These are phyloP conservation scores for Calonectria pseudoturangicola DNA, from an alignment of 2,329 filamentous ascomycete species.

Conservation along the genomic window DNA sequence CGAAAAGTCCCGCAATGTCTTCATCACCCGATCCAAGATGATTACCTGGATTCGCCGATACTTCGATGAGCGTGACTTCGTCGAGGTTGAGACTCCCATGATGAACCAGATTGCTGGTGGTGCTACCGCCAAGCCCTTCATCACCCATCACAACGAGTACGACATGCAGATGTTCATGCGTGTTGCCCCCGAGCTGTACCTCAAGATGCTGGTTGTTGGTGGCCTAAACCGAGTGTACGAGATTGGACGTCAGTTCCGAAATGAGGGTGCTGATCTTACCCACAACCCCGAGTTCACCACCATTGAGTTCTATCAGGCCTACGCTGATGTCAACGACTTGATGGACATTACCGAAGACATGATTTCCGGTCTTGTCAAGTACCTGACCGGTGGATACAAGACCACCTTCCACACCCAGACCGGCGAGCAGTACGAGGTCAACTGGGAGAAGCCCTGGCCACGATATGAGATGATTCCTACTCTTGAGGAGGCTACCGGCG, in stretches of 20 bases:
- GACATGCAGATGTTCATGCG: conserved; percentile 97
- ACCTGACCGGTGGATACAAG: conserved; percentile 88
- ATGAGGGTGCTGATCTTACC: conserved; percentile 83
- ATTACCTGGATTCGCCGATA: conserved; percentile 91
- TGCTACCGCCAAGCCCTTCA: conserved; percentile 94
- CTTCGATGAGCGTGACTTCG: conserved; percentile 91
- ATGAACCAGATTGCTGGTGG: conserved; percentile 97
- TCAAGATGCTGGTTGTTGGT: conserved; percentile 97
- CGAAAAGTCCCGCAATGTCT: conserved; percentile 86
- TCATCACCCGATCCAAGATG: conserved; percentile 91
- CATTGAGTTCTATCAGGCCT: conserved; percentile 97
- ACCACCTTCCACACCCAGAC: conserved; percentile 91
- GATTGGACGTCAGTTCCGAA: conserved; percentile 95
- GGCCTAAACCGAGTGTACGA: conserved; percentile 97
- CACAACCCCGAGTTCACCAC: conserved; percentile 99
- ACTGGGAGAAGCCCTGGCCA: conserved; percentile 97
- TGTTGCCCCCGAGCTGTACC: conserved; percentile 94
- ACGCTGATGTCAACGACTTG: conserved; percentile 92
- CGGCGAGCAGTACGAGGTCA: conserved; percentile 91
- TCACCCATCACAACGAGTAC: conserved; percentile 96
- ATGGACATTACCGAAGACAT: conserved; percentile 91
- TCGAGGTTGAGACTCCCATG: conserved; percentile 97
- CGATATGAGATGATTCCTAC: conserved; percentile 92
- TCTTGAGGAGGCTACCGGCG: conserved; percentile 90
- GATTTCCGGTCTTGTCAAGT: conserved; percentile 91